These are phyloP conservation scores for Mortierella sp. DNA, from an alignment of 371 early-diverging fungal genomes.

Conservation along the genomic window DNA sequence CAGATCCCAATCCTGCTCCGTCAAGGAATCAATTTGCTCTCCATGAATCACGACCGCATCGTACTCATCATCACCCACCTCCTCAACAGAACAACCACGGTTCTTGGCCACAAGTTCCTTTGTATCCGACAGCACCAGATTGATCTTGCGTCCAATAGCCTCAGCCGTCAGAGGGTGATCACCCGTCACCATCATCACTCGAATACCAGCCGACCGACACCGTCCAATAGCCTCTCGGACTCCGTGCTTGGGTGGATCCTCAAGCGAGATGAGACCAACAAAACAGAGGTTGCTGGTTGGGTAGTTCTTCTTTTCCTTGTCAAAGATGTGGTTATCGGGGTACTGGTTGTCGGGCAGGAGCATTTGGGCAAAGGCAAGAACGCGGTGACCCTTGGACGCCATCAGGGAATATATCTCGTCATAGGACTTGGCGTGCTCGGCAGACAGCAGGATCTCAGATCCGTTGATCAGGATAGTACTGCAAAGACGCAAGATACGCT, in stretches of 20 bases:
- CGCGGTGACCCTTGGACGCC: conserved; percentile 95
- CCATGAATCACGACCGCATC: conserved; percentile 95
- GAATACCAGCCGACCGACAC: conserved; percentile 93
- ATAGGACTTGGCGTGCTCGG: conserved; percentile 72
- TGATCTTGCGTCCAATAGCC: conserved; percentile 92
- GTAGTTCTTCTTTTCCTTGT: conserved; percentile 81
- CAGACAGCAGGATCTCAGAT: conserved; percentile 67
- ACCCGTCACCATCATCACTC: conserved; percentile 98
- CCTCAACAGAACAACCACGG: conserved; percentile 68
- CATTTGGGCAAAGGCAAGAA: conserved; percentile 91
- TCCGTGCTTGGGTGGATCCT: conserved; percentile 97
- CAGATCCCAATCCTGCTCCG: conserved; percentile 90
- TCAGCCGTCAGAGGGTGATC: conserved; percentile 95
- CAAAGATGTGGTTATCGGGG: conserved; percentile 81
- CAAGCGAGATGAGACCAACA: conserved; percentile 89
- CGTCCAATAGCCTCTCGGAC: conserved; percentile 96
- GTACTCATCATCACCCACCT: conserved; percentile 84
- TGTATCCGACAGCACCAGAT: conserved; percentile 91
- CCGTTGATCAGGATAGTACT: conserved; percentile 70
- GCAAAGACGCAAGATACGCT: conserved; percentile 89
- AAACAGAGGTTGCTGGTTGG: conserved; percentile 82
- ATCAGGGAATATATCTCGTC: conserved; percentile 84
- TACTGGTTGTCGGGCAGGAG: conserved; percentile 74
- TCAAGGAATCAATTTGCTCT: conserved; percentile 84
- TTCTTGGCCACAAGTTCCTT: conserved; percentile 80